These are phyloP conservation scores for Perkinsus olseni DNA, from an alignment of 169 alveolate species.

Conservation along the genomic window DNA sequence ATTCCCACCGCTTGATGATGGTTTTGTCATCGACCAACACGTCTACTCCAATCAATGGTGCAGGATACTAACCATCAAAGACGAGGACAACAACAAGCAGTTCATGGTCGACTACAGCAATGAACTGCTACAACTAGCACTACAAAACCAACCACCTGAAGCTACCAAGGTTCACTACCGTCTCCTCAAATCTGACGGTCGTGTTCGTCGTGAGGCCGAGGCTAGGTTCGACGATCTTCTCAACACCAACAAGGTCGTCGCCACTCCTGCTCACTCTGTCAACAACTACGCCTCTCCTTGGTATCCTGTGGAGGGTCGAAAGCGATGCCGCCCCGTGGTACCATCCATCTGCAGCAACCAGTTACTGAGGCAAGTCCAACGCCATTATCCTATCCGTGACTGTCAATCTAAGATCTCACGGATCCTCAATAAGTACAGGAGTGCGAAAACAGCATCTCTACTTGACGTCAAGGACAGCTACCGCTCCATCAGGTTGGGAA, in stretches of 20 bases:
- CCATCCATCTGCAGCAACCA: not conserved
- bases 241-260: not conserved
- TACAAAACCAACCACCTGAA: not conserved
- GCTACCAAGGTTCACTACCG: not conserved
- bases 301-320: not conserved
- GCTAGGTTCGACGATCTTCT: not conserved
- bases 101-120: not conserved
- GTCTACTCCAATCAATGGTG: not conserved
- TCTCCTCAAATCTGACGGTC: not conserved
- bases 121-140: not conserved
- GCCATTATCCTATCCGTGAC: not conserved
- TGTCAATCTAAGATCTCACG: not conserved
- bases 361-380: not conserved
- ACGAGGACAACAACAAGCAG: not conserved
- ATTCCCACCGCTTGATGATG: not conserved
- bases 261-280: not conserved
- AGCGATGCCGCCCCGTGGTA: not conserved
- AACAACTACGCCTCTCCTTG: not conserved
- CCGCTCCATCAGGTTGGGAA: not conserved
- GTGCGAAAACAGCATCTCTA: not conserved
- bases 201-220: not conserved
- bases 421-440: not conserved
- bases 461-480: not conserved
- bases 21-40: not conserved
- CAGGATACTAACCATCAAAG: not conserved